Conservation (phyloP, 257 asterid species). For the Gentiana dahurica region DNA sequence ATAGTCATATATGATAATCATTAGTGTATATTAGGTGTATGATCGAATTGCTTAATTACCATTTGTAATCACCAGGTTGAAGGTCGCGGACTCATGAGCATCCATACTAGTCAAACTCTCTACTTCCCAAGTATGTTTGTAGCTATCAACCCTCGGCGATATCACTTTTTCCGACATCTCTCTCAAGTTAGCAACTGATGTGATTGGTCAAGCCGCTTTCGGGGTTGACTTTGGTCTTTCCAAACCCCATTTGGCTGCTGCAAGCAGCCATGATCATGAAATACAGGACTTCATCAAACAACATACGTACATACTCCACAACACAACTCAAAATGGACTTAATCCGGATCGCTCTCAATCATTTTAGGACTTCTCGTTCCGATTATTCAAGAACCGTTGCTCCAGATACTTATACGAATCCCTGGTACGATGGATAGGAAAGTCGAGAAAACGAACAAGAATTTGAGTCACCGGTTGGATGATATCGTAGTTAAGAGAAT, state of each 20-base stretch:
- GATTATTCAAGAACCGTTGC: slow-evolving; percentile 75
- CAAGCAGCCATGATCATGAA: slow-evolving; percentile 18
- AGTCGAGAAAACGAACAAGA: slow-evolving; percentile 51
- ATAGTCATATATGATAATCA: too few relatives aligned
- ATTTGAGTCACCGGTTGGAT: slow-evolving; percentile 44
- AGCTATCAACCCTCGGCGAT: slow-evolving; percentile 30
- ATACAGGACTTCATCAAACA: slow-evolving; percentile 72
- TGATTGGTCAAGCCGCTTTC: slow-evolving; percentile 87
- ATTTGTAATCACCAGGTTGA: too few relatives aligned
- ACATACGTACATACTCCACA: slow-evolving; percentile 68
- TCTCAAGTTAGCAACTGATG: slow-evolving; percentile 78
- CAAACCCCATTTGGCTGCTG: slow-evolving; percentile 21
- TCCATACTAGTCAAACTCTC: slow-evolving; percentile 21
- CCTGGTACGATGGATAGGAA: slow-evolving; percentile 88
- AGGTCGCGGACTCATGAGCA: slow-evolving; percentile 25
- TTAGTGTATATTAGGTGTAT: too few relatives aligned
- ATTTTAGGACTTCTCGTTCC: slow-evolving; percentile 72
- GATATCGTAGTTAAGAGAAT: slow-evolving; percentile 50
- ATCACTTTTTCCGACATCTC: slow-evolving; percentile 70
- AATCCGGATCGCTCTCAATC: slow-evolving; percentile 72
- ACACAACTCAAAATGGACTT: slow-evolving; percentile 92
- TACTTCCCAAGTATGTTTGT: slow-evolving; percentile 35
- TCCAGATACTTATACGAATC: slow-evolving; percentile 68
- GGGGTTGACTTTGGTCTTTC: slow-evolving; percentile 91
- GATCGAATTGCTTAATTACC: not conserved